A percentile compares a stretch with the other conserved stretches of the same genome.
Conservation (phyloP, 495 filamentous ascomycete species). For the Daldinia bambusicola region DNA sequence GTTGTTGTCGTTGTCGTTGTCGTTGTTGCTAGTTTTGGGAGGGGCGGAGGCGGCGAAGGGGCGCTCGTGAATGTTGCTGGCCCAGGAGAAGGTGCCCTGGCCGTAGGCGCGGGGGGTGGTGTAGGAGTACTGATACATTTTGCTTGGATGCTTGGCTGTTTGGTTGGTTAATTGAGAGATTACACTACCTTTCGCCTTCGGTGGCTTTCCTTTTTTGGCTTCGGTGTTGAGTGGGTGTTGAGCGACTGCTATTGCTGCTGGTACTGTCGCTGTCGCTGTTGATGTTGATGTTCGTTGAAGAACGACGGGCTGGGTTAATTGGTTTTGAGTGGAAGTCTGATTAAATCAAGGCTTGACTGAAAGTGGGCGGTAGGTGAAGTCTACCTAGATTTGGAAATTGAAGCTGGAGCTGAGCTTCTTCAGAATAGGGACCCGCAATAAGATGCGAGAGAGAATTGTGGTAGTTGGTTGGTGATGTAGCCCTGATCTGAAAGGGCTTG, state of each 20-base stretch:
- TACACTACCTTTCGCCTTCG: background rate
- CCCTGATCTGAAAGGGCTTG: background rate
- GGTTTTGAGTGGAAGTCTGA: no score
- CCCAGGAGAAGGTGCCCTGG: background rate
- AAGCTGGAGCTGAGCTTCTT: background rate
- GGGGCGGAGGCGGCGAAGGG: slow-evolving; percentile 20
- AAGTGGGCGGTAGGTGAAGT: background rate
- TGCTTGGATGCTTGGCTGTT: background rate
- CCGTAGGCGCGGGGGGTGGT: slow-evolving; percentile 11
- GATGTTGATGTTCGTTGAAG: no score
- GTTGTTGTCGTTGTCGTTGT: no score
- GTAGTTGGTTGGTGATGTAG: background rate
- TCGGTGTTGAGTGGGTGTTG: background rate
- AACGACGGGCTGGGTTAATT: no score
- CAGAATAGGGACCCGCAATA: background rate
- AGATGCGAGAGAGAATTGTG: background rate
- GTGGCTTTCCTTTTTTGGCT: background rate
- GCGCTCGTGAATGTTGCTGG: background rate
- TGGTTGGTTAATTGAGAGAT: background rate
- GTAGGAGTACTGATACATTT: slow-evolving; percentile 3
- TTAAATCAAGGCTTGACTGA: background rate
- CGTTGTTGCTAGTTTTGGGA: background rate
- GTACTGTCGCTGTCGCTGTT: no score
- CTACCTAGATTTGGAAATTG: background rate
- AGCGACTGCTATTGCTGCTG: no score